Conservation (phyloP, 2,329 filamentous ascomycete genomes). For the Xenosphaeropsis pyriputrescens region DNA sequence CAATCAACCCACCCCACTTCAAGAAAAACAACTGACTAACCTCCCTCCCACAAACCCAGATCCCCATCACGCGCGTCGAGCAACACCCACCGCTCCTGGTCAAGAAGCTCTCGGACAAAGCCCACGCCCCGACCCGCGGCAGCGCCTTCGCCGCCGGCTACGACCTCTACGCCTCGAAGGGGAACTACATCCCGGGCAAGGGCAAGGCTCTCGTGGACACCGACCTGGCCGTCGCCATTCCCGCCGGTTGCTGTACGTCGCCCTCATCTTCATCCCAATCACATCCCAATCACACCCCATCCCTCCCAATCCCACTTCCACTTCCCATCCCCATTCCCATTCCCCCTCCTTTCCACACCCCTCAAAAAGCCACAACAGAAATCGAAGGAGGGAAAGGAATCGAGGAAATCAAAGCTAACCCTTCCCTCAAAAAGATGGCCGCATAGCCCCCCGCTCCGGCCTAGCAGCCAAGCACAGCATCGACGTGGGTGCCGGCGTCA, state of each 20-base stretch:
- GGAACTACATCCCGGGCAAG: conserved; percentile 61
- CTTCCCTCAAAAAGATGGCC: conserved; percentile 48
- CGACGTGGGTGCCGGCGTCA: conserved; percentile 89
- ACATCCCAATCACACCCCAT: conserved; percentile 1
- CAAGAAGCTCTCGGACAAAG: conserved; percentile 73
- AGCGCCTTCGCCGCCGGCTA: conserved; percentile 86
- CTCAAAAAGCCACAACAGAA: neutral
- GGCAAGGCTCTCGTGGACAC: conserved; percentile 83
- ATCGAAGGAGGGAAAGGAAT: neutral
- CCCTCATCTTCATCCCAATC: neutral
- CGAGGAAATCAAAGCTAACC: neutral
- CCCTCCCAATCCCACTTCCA: neutral
- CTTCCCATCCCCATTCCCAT: neutral
- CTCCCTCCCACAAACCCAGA: no score
- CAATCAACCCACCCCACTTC: no score
- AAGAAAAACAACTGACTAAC: no score
- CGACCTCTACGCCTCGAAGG: conserved; percentile 72
- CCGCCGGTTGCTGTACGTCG: conserved; percentile 70
- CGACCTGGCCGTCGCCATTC: conserved; percentile 81
- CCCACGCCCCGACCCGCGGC: conserved; percentile 74
- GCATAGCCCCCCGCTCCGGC: conserved; percentile 80
- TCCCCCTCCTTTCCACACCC: neutral
- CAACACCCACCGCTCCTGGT: conserved; percentile 28
- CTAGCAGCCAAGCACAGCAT: conserved; percentile 91
- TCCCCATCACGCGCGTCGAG: no score